These are phyloP conservation scores for Saccharomyces hybrid DNA, from an alignment of 1,139 yeast genomes.

Conservation along the genomic window DNA sequence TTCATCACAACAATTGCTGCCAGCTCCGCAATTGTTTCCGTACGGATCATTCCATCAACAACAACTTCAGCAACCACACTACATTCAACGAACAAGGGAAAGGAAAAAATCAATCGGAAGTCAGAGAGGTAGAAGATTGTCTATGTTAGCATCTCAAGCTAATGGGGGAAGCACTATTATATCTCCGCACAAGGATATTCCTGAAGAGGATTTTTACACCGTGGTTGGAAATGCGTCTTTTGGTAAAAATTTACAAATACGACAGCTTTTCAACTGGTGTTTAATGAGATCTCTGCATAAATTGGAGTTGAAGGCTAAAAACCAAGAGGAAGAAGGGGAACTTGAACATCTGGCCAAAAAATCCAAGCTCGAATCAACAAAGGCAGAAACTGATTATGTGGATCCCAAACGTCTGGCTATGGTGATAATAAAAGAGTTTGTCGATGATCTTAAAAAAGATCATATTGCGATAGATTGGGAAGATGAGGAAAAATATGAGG, in stretches of 20 bases:
- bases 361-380: conserved; percentile 1
- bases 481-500: conserved; percentile 15
- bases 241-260: conserved; percentile 24
- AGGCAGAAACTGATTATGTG: conserved; percentile 9
- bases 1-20: conserved; percentile 18
- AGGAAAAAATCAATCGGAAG: conserved; percentile 18
- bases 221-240: conserved; percentile 26
- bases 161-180: conserved; percentile 18
- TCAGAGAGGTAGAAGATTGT: conserved; percentile 25
- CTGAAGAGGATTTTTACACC: conserved; percentile 28
- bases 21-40: conserved; percentile 22
- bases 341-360: conserved; percentile 2
- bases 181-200: conserved; percentile 30
- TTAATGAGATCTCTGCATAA: conserved; percentile 22
- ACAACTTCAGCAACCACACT: conserved; percentile 6
- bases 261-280: conserved; percentile 31
- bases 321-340: neutral
- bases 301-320: conserved; percentile 9
- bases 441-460: conserved; percentile 25
- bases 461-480: conserved; percentile 28
- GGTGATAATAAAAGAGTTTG: conserved; percentile 26
- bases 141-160: conserved; percentile 19
- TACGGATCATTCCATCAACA: conserved; percentile 11
- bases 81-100: conserved; percentile 9
- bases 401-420: conserved; percentile 22